These are phyloP conservation scores for Kluyveromyces aestuarii DNA, from an alignment of 805 yeast species.

Conservation along the genomic window DNA sequence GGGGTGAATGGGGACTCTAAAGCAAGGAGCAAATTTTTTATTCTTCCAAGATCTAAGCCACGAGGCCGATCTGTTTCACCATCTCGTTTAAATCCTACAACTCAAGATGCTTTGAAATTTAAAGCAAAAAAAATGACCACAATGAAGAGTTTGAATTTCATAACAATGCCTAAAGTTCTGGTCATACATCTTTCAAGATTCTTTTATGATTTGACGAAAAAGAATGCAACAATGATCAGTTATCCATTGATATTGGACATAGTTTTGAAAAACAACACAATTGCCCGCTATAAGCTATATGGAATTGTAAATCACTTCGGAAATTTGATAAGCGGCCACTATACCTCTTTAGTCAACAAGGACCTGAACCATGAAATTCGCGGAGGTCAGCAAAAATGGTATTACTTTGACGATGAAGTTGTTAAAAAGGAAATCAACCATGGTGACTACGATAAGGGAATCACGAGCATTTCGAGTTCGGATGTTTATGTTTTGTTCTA, in stretches of 20 bases:
- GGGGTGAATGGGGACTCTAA: conserved; percentile 1
- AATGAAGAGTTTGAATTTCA: conserved; percentile 62
- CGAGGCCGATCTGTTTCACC: conserved; percentile 26
- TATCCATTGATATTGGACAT: conserved; percentile 50
- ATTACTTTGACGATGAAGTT: conserved; percentile 65
- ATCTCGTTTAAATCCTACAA: conserved; percentile 25
- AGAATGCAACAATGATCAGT: conserved; percentile 40
- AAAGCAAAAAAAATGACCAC: conserved; percentile 31
- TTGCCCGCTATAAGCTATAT: conserved; percentile 40
- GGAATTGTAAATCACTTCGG: conserved; percentile 70
- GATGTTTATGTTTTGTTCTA: conserved; percentile 68
- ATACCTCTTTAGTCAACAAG: conserved; percentile 56
- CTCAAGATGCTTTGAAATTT: conserved; percentile 9
- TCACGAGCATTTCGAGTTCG: conserved; percentile 36
- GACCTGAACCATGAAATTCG: conserved; percentile 29
- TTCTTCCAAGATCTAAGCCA: conserved; percentile 15
- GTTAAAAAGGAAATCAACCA: conserved; percentile 38
- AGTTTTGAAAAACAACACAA: conserved; percentile 29
- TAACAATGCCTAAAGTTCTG: conserved; percentile 70
- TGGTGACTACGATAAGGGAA: conserved; percentile 35
- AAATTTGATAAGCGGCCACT: conserved; percentile 63
- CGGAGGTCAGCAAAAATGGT: conserved; percentile 45
- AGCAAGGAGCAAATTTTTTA: conserved; percentile 12
- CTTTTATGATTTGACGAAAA: conserved; percentile 44
- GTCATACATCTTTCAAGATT: conserved; percentile 84